Base-by-base conservation (phyloP, 2,329 filamentous ascomycete species). In the Trichoderma sp. region DNA sequence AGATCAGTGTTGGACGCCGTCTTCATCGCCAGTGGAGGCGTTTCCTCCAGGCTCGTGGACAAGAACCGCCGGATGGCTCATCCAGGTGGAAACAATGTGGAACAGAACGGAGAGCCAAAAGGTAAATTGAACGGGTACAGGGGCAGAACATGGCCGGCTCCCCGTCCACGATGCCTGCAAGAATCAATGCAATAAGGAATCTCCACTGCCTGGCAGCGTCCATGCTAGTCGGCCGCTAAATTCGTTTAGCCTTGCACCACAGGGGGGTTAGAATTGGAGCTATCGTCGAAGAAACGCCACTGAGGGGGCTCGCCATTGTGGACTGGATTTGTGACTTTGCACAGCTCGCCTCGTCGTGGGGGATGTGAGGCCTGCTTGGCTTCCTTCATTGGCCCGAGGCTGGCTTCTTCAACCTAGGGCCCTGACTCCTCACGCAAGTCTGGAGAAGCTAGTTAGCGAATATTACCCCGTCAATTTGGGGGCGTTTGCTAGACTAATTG, bases 391-490 rank as follows among this genome's bases (percentile, higher is more conserved):
- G 59, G 69, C 29, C 27, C 59, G 29, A 29, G 11, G 69, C 31
- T 38, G 63, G 38, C 33, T 31, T 29, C 27, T 14, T 50, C n/a
- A 21, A 27, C 29, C 16, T 8, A 12, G 24, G 33, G 38, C 38
- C 38, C 27, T 50, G 69, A 62, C 59, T 64, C 29, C 38, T 50
- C 35, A 50, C 62, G 29, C 59, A 50, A 50, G n/a, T 9, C 59
- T 65, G 31, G 60, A 71, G 41, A 73, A 56, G 60, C 41, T 65
- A 38, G 59, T 73, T 56, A 56, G 60, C 69, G 41, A 65, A 73
- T 38, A 63, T 73, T 56, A 65, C 50, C 27, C 35, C 41, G 18
- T 53, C 7, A 65, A 27, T 24, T 63, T 18, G 38, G 59, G 38
- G 24, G 59, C 21, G 21, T 73, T 29, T 33, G 41, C 31, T 14